These are phyloP conservation scores for Acanthamoeba royreba DNA, from an alignment of 208 protist species.

Conservation along the genomic window DNA sequence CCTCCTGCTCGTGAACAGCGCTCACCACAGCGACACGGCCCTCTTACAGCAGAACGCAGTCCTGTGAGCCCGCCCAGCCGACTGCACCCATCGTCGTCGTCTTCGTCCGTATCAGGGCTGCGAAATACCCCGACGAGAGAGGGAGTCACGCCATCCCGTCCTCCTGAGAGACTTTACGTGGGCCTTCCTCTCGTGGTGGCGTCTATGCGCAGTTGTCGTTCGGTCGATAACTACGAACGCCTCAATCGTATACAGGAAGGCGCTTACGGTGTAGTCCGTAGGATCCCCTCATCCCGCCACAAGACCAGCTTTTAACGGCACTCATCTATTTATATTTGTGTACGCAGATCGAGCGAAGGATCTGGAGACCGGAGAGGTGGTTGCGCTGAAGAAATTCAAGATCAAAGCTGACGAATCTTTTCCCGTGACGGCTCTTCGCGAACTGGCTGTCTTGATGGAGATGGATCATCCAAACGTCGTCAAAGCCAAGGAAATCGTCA, in stretches of 20 bases:
- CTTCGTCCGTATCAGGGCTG: too few species aligned
- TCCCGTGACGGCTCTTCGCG: conserved; percentile 48
- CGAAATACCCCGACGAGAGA: too few species aligned
- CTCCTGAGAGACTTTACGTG: neutral
- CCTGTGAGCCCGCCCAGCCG: too few species aligned
- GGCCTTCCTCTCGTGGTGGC: neutral
- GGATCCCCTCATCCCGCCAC: neutral
- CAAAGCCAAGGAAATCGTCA: conserved; percentile 57
- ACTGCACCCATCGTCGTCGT: too few species aligned
- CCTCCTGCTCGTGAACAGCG: too few species aligned
- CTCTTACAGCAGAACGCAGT: too few species aligned
- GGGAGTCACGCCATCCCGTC: neutral
- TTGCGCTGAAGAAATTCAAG: conserved; percentile 68
- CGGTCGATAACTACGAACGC: conserved; percentile 30
- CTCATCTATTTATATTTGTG: neutral
- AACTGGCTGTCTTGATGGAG: conserved; percentile 65
- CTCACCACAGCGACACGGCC: too few species aligned
- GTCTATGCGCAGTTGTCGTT: neutral
- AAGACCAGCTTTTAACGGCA: neutral
- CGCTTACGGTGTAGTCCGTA: conserved; percentile 72
- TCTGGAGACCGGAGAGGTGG: conserved; percentile 44
- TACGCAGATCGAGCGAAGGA: conserved; percentile 29
- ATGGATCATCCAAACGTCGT: conserved; percentile 70
- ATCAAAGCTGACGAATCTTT: conserved; percentile 40
- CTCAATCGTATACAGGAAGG: conserved; percentile 73